Evolutionary conservation across 805 yeast genomes (phyloP).

Genomic region (Cyberlindnera sargentensis): DNA sequence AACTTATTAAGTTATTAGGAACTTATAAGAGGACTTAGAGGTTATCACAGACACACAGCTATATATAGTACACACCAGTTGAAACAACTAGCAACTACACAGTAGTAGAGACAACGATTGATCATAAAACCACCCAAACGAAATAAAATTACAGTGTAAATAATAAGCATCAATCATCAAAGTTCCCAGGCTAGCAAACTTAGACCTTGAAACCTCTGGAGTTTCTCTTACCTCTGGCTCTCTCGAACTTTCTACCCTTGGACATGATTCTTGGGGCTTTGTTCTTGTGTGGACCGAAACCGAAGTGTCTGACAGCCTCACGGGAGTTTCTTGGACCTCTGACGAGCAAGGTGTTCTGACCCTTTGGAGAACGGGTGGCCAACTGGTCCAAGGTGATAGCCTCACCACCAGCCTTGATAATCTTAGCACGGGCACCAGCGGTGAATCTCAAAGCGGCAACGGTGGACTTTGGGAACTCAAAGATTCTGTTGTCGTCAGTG

Average conservation of each 20-base stretch:
- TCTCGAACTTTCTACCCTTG: conserved; percentile 99
- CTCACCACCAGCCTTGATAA: conserved; percentile 99
- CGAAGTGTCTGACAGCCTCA: conserved; percentile 99
- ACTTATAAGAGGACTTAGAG: no score
- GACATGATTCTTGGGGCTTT: conserved; percentile 98
- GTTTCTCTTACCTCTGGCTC: conserved; percentile 99
- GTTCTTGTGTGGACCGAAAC: conserved; percentile 99
- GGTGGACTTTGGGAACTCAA: conserved; percentile 92
- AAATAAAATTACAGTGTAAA: background rate
- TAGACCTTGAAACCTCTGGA: conserved; percentile 99
- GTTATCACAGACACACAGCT: no score
- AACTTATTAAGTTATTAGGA: no score
- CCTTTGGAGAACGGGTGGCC: conserved; percentile 99
- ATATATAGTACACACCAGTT: no score
- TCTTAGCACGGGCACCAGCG: conserved; percentile 97
- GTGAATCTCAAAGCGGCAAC: conserved; percentile 99
- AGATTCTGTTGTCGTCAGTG: conserved; percentile 94
- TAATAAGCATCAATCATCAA: background rate
- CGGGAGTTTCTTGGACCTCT: conserved; percentile 99
- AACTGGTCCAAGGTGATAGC: conserved; percentile 98
- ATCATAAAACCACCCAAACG: background rate
- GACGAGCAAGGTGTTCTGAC: conserved; percentile 95
- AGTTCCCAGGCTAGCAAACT: conserved; percentile 21
- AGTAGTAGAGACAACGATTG: background rate
- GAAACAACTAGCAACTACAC: background rate